Evolutionary conservation across 768 basidiomycete genomes (phyloP).

Genomic region (Rhodosporidiobolus odoratus): DNA sequence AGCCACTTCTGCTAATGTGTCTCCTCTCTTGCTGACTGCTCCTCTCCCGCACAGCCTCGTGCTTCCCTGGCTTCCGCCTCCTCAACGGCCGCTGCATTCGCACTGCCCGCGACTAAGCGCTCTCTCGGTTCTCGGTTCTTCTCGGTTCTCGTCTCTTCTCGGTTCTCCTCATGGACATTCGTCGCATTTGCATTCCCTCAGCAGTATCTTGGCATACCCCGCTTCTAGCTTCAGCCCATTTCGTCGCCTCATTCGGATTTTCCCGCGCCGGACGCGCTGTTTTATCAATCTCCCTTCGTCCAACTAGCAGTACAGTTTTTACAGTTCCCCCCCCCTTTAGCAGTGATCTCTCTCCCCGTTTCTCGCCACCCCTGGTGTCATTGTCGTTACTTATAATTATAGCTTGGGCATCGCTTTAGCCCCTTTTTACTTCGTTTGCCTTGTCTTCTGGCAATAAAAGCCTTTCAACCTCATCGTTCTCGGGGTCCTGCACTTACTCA

Average conservation of each 20-base stretch:
- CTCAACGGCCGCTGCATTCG: constrained; percentile 16
- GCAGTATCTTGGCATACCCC: background rate
- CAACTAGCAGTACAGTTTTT: background rate
- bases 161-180: background rate
- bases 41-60: constrained; percentile 7
- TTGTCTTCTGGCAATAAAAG: too few species aligned
- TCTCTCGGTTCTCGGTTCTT: background rate
- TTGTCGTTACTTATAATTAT: too few species aligned
- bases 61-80: constrained; percentile 15
- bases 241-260: background rate
- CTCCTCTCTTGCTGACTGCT: background rate
- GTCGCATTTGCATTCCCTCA: too few species aligned
- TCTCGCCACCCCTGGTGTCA: too few species aligned
- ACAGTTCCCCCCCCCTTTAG: background rate
- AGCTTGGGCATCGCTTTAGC: too few species aligned
- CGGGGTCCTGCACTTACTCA: too few species aligned
- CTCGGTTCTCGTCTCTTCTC: background rate
- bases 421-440: too few species aligned
- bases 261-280: background rate
- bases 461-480: too few species aligned
- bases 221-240: background rate
- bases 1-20: background rate
- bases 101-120: background rate
- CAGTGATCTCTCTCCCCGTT: too few species aligned
- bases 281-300: background rate